A percentile compares a stretch with the other conserved stretches of the same genome.
Conservation (phyloP, 805 yeast species). For the Torulaspora franciscae region DNA sequence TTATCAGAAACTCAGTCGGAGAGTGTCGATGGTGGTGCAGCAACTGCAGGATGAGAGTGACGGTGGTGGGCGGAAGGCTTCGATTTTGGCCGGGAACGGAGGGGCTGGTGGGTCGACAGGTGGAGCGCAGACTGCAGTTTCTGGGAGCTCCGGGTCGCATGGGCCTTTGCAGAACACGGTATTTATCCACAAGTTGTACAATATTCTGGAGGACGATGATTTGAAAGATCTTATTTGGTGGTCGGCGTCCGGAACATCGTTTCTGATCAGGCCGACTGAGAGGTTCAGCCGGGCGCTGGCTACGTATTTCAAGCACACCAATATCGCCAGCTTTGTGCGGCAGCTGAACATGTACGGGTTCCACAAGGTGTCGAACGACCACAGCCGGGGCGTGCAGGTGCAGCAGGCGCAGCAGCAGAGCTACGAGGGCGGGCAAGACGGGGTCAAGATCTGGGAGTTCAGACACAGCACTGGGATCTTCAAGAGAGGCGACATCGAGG, state of each 20-base stretch:
- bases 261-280: conserved; percentile 71
- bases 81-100: conserved; percentile 6
- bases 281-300: conserved; percentile 70
- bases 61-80: conserved; percentile 3
- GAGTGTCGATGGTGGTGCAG: conserved; percentile 1
- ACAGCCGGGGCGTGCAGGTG: conserved; percentile 11
- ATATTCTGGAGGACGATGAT: conserved; percentile 77
- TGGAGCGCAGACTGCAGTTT: neutral
- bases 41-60: conserved; percentile 7
- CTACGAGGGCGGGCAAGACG: conserved; percentile 4
- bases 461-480: conserved; percentile 76
- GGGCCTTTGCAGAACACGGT: conserved; percentile 45
- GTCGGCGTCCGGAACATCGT: conserved; percentile 66
- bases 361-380: conserved; percentile 50
- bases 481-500: conserved; percentile 72
- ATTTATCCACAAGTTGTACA: conserved; percentile 85
- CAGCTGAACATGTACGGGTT: conserved; percentile 81
- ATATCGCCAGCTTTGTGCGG: conserved; percentile 72
- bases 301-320: conserved; percentile 72
- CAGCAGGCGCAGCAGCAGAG: conserved; percentile 4
- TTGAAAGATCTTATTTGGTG: conserved; percentile 81
- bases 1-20: neutral
- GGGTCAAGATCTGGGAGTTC: conserved; percentile 68
- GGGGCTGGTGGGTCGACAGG: neutral
- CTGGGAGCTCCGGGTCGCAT: conserved; percentile 1